Evolutionary conservation across 2,329 filamentous ascomycete species (phyloP), one percentile per base, ranked within the genome.

Genomic region (Alternaria gaisen): DNA sequence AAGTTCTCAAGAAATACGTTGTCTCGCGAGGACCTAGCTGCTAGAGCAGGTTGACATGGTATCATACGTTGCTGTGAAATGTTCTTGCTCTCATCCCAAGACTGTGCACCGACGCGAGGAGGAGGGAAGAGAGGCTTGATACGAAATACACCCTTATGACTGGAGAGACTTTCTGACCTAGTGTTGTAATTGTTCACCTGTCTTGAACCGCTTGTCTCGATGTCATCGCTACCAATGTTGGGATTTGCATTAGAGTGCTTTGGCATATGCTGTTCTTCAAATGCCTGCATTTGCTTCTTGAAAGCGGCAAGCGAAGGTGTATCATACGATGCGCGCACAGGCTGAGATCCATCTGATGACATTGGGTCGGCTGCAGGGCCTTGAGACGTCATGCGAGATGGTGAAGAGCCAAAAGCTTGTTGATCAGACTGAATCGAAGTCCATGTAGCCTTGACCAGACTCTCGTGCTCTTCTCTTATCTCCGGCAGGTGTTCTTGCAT

Each of bases 121-220:
- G 64, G 60, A 4, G 62, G 64, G 12, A 66, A 67, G 0, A 68
- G 52, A 14, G 28, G 53, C 26, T 28, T 20, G 40, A 24, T 16
- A 16, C 20, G 11, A 42, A 11, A 42, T 3, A 5, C 12, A 14
- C 40, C 24, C 14, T 20, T 10, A 24, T 16, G 24, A 12, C 40
- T 12, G 20, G 40, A 24, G 20, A 20, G 14, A 24, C 20, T 42
- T 14, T 12, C 12, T 20, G 20, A 42, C 16, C 20, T 9, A 16
- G 7, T 24, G 20, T 5, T 20, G 11, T 24, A 24, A 6, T 24
- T 9, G 40, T 11, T 9, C 14, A 1, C 14, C 4, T 24, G 40
- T 24, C 14, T 24, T 24, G 20, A 24, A 18, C 30, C 8, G 14
- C 47, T 22, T 26, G 51, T n/a, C 11, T 30, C 5, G 10, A 16